Conservation (phyloP, 1,139 yeast genomes). For the Pichia sp. region DNA sequence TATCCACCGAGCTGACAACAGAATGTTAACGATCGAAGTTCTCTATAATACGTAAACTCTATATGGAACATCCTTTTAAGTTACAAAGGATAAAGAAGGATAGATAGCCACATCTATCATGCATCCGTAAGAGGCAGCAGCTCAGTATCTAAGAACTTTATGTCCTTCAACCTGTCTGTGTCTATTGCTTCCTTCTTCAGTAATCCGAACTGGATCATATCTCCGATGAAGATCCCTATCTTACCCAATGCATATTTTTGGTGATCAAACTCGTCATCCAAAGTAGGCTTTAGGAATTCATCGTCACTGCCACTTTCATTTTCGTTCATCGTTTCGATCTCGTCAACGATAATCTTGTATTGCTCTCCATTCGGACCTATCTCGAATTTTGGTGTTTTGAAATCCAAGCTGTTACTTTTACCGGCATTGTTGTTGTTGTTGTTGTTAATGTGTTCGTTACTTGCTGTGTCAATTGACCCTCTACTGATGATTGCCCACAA, state of each 20-base stretch:
- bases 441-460: conserved; percentile 22
- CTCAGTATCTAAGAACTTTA: conserved; percentile 43
- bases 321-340: conserved; percentile 2
- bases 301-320: conserved; percentile 31
- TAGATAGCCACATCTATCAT: background rate
- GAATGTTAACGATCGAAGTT: no score
- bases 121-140: conserved; percentile 15
- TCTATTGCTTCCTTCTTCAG: conserved; percentile 37
- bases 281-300: conserved; percentile 38
- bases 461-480: conserved; percentile 22
- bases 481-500: conserved; percentile 76
- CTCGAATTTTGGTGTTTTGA: conserved; percentile 24
- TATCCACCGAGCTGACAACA: no score
- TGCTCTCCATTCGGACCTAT: conserved; percentile 45
- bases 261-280: conserved; percentile 76
- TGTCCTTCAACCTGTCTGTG: conserved; percentile 26
- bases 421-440: background rate
- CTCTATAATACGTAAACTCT: background rate
- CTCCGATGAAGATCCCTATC: conserved; percentile 69
- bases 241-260: conserved; percentile 72
- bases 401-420: background rate
- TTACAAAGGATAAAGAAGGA: no score
- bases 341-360: conserved; percentile 29
- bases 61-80: background rate
- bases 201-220: conserved; percentile 60